Evolutionary conservation across 2,329 filamentous ascomycete species (phyloP), one percentile per base, ranked within the genome.

Genomic region (Tolypocladium nubicola): DNA sequence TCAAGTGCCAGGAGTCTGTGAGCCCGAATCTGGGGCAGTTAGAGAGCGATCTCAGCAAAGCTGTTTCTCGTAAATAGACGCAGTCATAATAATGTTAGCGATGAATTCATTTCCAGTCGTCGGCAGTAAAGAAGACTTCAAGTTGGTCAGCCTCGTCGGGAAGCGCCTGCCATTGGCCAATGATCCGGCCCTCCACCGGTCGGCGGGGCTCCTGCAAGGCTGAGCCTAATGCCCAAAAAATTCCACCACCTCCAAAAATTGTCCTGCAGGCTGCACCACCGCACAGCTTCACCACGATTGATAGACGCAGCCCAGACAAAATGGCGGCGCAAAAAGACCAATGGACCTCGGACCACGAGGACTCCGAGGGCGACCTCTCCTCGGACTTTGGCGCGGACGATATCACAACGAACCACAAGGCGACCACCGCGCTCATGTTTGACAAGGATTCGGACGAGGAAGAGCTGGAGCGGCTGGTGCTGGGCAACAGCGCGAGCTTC

Each of bases 401-500:
- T 16, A 58, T 55, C 37, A 53, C 61, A 58, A 52, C 55, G 61
- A 67, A 57, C 62, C 71, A 65, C 63, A 68, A 63, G 56, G 64
- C 61, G 57, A 61, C 63, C 57, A 64, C 58, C 19, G 56, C 38
- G 19, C 56, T 39, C 58, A 63, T 73, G 56, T 71, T 69, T 56
- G 86, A 88, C 54, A 94, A 93, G 69, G 90, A 96, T 68, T 85
- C 84, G 16, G 85, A 88, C 55, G 92, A 97, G 70, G 84, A 88
- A 67, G 90, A 93, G 69, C 83, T 97, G 37, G 93, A 97, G 75
- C 84, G 86, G 62, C 76, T 97, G 61, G 88, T 99, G 4, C 89
- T 99, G 61, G 94, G 94, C 57, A 89, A 96, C 73, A 85, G 87
- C 52, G 81, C 83, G n/a, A 89, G 86, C 39, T 97, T 97, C 71